Base-by-base conservation (phyloP, 768 basidiomycete genomes). In the Holtermanniella nyarrowii region DNA sequence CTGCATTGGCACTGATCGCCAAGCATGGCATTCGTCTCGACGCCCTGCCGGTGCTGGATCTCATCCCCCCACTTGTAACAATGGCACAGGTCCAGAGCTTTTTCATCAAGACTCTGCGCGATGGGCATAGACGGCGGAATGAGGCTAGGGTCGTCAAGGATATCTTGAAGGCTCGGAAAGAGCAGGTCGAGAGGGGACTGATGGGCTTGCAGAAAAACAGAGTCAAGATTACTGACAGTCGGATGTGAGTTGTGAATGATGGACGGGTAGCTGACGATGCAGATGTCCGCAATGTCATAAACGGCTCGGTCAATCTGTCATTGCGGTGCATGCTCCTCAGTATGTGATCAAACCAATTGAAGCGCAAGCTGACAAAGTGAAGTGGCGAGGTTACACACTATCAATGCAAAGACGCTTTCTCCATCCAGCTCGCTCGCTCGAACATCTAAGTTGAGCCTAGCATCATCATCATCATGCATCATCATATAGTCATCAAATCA, bases 241-340 rank as follows among this genome's bases (percentile, higher is more conserved):
- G 95, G 60, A 90, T 97, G 91, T 95, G 61, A 56, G 86, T 78
- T 42, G 25, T 11, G 21, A 31, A 10, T 20, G 26, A 18, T 45
- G 3, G 5, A 21, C n/a, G 13, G 13, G 37, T 40, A 26, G 52
- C 44, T 54, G 50, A 44, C 23, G 13, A 23, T 54, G 14, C 57
- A 93, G 90, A 72, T 97, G 91, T 60, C 91, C 91, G 0, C 86
- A 91, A 68, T 96, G 93, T 64, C 86, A 90, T 66, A 96, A 97
- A 62, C 81, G 91, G 14, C 74, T 97, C 21, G 91, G 91, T 4
- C 84, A 82, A 58, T 90, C 87, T 55, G 89, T 91, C 26, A 91
- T 97, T 59, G 88, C 89, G 0, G 86, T 93, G 1, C 91, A 96
- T 76, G 76, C 83, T 5, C 91, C 91, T 39, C 78, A 80, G 88